phyloP scores from a whole-genome alignment of 257 asterid genomes.

The Euphrasia confusa region DNA sequence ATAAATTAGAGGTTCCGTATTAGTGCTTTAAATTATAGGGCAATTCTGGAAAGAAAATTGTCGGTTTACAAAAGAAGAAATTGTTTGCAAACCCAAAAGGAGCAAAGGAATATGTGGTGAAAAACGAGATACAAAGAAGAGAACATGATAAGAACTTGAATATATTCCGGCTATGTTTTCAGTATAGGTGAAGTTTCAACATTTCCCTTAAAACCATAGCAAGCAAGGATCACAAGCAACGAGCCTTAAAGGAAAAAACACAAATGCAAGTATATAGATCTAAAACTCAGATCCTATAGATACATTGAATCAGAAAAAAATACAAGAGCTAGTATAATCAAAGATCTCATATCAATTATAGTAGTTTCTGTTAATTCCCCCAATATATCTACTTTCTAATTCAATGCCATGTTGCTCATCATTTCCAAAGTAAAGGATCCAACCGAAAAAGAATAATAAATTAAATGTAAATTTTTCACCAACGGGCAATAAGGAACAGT shows the following conservation, averaged over 20 bases:
- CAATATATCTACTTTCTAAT: not conserved
- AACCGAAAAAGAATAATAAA: not conserved
- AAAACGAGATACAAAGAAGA: too few relatives aligned
- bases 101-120: too few relatives aligned
- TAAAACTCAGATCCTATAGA: slow-evolving; percentile 12
- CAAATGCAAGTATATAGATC: slow-evolving; percentile 22
- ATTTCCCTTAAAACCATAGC: not conserved
- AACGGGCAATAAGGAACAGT: slow-evolving; percentile 2
- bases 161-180: not conserved
- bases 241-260: not conserved
- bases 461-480: not conserved
- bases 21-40: not conserved
- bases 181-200: not conserved
- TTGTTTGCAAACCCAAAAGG: too few relatives aligned
- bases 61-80: slow-evolving; percentile 1
- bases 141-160: too few relatives aligned
- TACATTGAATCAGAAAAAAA: not conserved
- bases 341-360: slow-evolving; percentile 21
- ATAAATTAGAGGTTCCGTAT: not conserved
- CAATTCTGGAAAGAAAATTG: not conserved
- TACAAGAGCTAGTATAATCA: slow-evolving; percentile 15
- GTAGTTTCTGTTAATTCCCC: slow-evolving; percentile 2
- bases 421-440: not conserved
- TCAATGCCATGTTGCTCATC: slow-evolving; percentile 2
- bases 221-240: not conserved